Base-by-base conservation (phyloP, 495 filamentous ascomycete genomes). In the Aspergillus mulundensis region DNA sequence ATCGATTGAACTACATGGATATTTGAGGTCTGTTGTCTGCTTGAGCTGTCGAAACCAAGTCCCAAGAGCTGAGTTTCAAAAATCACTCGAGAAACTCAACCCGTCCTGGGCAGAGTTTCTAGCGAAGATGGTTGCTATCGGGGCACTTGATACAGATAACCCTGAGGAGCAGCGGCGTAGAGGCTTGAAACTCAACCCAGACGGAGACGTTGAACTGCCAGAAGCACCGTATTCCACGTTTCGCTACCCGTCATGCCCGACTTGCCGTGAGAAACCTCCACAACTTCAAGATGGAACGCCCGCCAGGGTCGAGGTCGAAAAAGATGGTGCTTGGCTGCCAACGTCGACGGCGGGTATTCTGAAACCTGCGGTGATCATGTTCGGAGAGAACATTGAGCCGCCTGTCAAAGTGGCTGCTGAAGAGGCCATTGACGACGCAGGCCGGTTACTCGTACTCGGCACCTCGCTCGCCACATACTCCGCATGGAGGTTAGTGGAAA, bases 301-400 rank as follows among this genome's bases (percentile, higher is more conserved):
- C 45, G 80, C 72, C 0, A 72, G 59, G 34, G 88, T 96, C 0
- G 77, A 88, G 51, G 81, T 90, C 7, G 93, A 96, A 58, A 53
- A 58, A 0, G 91, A 96, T 57, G 93, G 94, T 0, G 93, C 91
- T 3, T 95, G 85, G 88, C 70, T 74, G 49, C 61, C 80, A 1
- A 69, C 71, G 0, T 91, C 87, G 42, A 90, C 73, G 14, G 88
- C 84, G 2, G 91, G 90, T 0, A 82, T 98, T 15, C 63, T 98
- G 40, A 97, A 98, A 66, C 94, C 94, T 4, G 85, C 86, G 1
- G 93, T 98, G 0, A 84, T 87, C 49, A 95, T 98, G 90, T 98
- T 98, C 68, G 94, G 94, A 3, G 94, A 98, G 70, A 90, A 83
- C 50, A 94, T 97, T 28, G 72, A 80, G 3, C 64, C 67, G 2